Conservation (phyloP, 352 stramenopile species). For the Globisporangium spiculum region DNA sequence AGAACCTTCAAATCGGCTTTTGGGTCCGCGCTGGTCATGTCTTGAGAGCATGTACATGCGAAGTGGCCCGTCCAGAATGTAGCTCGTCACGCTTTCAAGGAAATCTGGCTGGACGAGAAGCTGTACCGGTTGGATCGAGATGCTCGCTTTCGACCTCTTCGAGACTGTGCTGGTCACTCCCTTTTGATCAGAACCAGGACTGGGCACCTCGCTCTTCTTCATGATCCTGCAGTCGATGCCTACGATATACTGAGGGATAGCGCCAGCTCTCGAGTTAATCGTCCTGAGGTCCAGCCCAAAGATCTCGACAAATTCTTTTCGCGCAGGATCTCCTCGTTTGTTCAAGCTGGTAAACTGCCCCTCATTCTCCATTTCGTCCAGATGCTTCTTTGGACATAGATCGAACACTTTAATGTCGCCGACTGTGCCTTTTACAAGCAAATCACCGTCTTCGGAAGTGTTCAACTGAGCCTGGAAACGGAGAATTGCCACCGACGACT, state of each 20-base stretch:
- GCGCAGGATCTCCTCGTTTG: slow-evolving; percentile 1
- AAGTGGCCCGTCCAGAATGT: slow-evolving; percentile 55
- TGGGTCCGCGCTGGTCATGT: slow-evolving; percentile 11
- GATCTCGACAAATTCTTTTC: slow-evolving; percentile 44
- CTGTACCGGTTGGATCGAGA: slow-evolving; percentile 52
- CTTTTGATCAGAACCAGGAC: not conserved
- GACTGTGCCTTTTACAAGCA: slow-evolving; percentile 46
- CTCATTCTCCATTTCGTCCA: slow-evolving; percentile 10
- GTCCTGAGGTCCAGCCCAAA: slow-evolving; percentile 43
- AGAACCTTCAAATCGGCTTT: not conserved
- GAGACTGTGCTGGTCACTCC: slow-evolving; percentile 6
- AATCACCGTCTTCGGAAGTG: slow-evolving; percentile 23
- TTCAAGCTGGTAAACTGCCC: slow-evolving; percentile 2
- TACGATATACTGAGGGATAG: slow-evolving; percentile 32
- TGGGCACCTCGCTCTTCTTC: slow-evolving; percentile 10
- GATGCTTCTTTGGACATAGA: slow-evolving; percentile 36
- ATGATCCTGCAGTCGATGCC: slow-evolving; percentile 43
- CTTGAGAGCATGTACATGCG: slow-evolving; percentile 29
- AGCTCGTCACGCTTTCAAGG: slow-evolving; percentile 55
- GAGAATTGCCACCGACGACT: slow-evolving; percentile 69
- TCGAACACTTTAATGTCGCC: slow-evolving; percentile 76
- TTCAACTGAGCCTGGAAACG: slow-evolving; percentile 39
- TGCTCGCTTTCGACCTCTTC: slow-evolving; percentile 34
- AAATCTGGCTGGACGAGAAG: slow-evolving; percentile 58
- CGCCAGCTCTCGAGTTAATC: slow-evolving; percentile 13